These are phyloP conservation scores for Chytriomyces sp. DNA, from an alignment of 192 early-diverging fungal species.

Conservation along the genomic window DNA sequence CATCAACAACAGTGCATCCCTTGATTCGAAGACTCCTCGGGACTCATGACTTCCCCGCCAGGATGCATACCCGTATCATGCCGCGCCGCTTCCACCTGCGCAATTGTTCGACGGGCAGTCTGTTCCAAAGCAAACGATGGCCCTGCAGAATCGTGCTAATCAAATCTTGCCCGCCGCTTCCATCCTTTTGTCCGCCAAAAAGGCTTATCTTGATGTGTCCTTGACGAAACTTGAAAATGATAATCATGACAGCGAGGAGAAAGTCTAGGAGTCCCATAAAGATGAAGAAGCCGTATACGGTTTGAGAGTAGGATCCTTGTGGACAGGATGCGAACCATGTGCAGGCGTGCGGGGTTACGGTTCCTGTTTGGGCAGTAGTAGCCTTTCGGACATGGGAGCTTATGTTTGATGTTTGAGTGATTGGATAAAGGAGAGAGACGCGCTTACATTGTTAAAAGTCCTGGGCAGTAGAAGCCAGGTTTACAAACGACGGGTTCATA, in stretches of 20 bases:
- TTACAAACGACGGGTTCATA: constrained; percentile 50
- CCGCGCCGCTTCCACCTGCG: not conserved
- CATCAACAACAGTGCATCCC: constrained; percentile 32
- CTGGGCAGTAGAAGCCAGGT: constrained; percentile 50
- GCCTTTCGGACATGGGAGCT: constrained; percentile 30
- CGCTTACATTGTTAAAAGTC: constrained; percentile 34
- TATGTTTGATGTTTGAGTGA: not conserved
- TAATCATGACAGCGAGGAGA: constrained; percentile 33
- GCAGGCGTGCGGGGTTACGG: constrained; percentile 36
- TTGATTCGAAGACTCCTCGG: constrained; percentile 31
- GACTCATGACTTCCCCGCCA: not conserved
- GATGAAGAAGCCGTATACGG: constrained; percentile 29
- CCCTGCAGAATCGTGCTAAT: constrained; percentile 2
- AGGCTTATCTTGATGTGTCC: not conserved
- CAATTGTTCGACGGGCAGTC: constrained; percentile 5
- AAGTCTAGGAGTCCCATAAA: constrained; percentile 34
- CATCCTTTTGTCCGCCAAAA: constrained; percentile 5
- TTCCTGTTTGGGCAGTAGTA: constrained; percentile 46
- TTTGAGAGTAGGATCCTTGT: constrained; percentile 19
- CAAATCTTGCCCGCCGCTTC: not conserved
- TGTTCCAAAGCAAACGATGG: constrained; percentile 13
- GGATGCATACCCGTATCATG: not conserved
- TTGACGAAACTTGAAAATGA: constrained; percentile 38
- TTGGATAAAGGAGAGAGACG: not conserved
- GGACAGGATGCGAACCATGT: constrained; percentile 35